Percentiles rank a stretch among this genome's conserved stretches.
Evolutionary conservation across 2,329 filamentous ascomycete genomes (phyloP).

Genomic region (Tolypocladium ovalisporum): DNA sequence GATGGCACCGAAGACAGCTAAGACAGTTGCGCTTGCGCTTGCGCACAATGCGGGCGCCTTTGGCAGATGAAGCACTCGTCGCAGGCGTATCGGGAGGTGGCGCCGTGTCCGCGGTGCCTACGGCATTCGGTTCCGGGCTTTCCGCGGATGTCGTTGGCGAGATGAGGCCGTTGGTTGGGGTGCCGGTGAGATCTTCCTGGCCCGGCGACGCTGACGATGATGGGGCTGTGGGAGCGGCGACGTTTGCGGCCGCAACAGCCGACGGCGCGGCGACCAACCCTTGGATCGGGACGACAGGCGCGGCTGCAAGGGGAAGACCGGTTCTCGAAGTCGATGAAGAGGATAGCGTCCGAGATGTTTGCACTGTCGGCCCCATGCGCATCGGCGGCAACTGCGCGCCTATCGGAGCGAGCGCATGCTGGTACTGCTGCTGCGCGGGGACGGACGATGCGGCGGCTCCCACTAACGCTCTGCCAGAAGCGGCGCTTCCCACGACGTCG

Average conservation of each 20-base stretch:
- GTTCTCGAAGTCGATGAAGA: neutral
- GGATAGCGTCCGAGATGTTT: neutral
- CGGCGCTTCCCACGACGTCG: slow-evolving; percentile 5
- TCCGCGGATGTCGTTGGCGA: slow-evolving; percentile 17
- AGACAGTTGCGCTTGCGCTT: slow-evolving; percentile 25
- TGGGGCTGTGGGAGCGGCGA: neutral
- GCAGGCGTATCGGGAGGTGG: neutral
- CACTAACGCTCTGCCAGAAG: neutral
- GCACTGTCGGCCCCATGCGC: neutral
- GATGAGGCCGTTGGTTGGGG: slow-evolving; percentile 14
- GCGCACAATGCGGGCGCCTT: slow-evolving; percentile 15
- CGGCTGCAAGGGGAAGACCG: neutral
- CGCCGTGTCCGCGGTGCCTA: slow-evolving; percentile 3
- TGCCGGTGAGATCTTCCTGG: slow-evolving; percentile 6
- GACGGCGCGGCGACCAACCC: neutral
- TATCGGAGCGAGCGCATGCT: neutral
- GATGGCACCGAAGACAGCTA: slow-evolving; percentile 23
- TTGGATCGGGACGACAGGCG: neutral
- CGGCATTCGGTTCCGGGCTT: slow-evolving; percentile 13
- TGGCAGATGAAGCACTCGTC: neutral
- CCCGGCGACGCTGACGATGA: slow-evolving; percentile 7
- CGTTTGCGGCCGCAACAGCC: neutral
- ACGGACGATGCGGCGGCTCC: neutral
- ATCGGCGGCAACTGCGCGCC: neutral
- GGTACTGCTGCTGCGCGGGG: neutral